Base-by-base conservation (phyloP, 176 grass and related monocot species). In the Rhynchospora pubera region DNA sequence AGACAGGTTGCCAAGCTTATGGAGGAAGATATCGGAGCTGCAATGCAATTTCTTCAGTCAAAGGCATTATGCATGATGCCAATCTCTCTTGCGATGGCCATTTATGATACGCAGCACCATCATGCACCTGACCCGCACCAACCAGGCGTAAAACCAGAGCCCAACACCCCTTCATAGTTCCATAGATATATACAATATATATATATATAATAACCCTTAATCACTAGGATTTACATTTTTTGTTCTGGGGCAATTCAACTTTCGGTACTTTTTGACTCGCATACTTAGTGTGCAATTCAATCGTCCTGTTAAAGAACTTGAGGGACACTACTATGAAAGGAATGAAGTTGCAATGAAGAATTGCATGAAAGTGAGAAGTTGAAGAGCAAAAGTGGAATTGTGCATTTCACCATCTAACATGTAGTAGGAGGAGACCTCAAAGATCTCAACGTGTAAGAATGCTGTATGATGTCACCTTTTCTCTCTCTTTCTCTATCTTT, bases 21-120 rank as follows among this genome's bases (percentile, higher is more conserved):
- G 97, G 91, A 99, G 63, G 97, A 99, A 45, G 91, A 96, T 81
- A 96, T 96, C 18, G 93, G 93, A 66, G 75, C 93, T 18, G 93
- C 97, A 2, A 99, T 99, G 97, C 97, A 99, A 86, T 96, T 99
- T 80, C 89, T 99, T 60, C 97, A 99, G 85, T 99, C 97, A 79
- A 99, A 95, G 81, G 93, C 97, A 28, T 89, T 99, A 28, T 99
- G 97, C 84, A 99, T 99, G 91, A 99, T 99, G 97, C 93, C 97
- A 57, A 87, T 99, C 66, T 99, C 97, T 1, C 97, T 99, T 0
- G 97, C 97, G 24, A 93, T 95, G 93, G 97, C 97, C 39, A 99
- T 99, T 78, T 99, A 99, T 57, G 97, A 93, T 64, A 90, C 93
- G 50, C 89, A 94, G 85, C 85, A 90, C 85, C 89, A 87, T 53